Percentiles rank a stretch among this genome's conserved stretches.
These are phyloP conservation scores for Talaromyces sp. DNA, from an alignment of 2,329 filamentous ascomycete genomes.

Conservation along the genomic window DNA sequence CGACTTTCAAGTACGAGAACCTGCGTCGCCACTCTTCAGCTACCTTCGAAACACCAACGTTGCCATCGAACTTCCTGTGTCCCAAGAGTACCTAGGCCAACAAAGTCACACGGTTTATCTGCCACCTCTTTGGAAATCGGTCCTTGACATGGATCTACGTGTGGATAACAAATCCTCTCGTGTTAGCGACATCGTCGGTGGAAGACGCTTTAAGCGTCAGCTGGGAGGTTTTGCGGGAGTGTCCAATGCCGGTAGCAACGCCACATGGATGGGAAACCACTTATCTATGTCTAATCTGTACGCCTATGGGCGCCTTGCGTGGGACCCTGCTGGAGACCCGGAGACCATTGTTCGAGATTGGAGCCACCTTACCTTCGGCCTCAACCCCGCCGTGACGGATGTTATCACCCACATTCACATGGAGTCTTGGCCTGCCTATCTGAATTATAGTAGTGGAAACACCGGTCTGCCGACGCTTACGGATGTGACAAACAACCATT, in stretches of 20 bases:
- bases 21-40: slow-evolving; percentile 61
- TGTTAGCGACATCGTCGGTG: slow-evolving; percentile 59
- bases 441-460: slow-evolving; percentile 64
- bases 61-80: slow-evolving; percentile 64
- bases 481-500: slow-evolving; percentile 62
- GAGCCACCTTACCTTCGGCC: slow-evolving; percentile 63
- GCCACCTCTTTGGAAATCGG: slow-evolving; percentile 64
- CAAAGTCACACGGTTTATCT: slow-evolving; percentile 67
- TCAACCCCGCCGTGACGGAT: slow-evolving; percentile 52
- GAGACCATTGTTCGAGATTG: slow-evolving; percentile 59
- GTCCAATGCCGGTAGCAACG: slow-evolving; percentile 63
- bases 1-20: slow-evolving; percentile 69
- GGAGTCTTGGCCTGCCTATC: slow-evolving; percentile 67
- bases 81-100: slow-evolving; percentile 69
- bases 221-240: slow-evolving; percentile 64
- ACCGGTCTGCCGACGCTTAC: slow-evolving; percentile 66
- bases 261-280: slow-evolving; percentile 67
- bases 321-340: slow-evolving; percentile 55
- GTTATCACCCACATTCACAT: slow-evolving; percentile 62
- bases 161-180: slow-evolving; percentile 55
- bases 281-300: slow-evolving; percentile 70
- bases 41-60: slow-evolving; percentile 46
- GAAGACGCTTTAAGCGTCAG: slow-evolving; percentile 55
- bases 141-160: slow-evolving; percentile 65
- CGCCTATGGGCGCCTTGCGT: slow-evolving; percentile 64